Conservation (phyloP, 305 asterid species). For the Rubia peregrina region DNA sequence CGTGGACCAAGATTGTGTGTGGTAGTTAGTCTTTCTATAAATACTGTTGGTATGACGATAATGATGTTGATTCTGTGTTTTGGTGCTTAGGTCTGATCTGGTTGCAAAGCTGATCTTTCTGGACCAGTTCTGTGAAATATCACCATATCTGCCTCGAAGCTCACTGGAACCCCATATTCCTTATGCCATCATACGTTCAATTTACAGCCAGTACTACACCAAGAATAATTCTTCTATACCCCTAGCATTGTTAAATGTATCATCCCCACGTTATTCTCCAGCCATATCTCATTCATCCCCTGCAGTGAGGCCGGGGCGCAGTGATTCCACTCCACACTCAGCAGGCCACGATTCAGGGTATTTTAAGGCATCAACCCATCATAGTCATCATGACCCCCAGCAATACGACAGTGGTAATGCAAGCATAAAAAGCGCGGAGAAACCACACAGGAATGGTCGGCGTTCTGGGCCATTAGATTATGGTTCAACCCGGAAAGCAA, state of each 20-base stretch:
- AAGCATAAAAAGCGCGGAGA: slow-evolving; percentile 40
- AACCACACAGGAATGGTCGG: slow-evolving; percentile 44
- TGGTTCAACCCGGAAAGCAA: slow-evolving; percentile 55
- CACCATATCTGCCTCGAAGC: slow-evolving; percentile 88
- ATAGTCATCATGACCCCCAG: slow-evolving; percentile 43
- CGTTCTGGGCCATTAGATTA: slow-evolving; percentile 95
- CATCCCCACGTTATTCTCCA: slow-evolving; percentile 86
- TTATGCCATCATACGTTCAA: slow-evolving; percentile 72
- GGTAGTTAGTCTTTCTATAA: not conserved
- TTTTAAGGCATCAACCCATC: slow-evolving; percentile 51
- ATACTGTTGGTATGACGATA: not conserved
- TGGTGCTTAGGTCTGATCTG: slow-evolving; percentile 54
- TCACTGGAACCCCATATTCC: slow-evolving; percentile 76
- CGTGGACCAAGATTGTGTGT: not conserved
- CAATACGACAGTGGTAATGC: slow-evolving; percentile 40
- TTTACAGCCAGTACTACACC: slow-evolving; percentile 78
- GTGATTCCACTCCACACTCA: slow-evolving; percentile 52
- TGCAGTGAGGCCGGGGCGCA: slow-evolving; percentile 43
- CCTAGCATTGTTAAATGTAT: slow-evolving; percentile 41
- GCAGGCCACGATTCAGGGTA: slow-evolving; percentile 48
- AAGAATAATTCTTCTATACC: slow-evolving; percentile 49
- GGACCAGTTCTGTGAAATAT: slow-evolving; percentile 81
- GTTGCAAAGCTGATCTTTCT: slow-evolving; percentile 87
- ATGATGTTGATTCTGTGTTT: slow-evolving; percentile 4
- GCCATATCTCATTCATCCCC: slow-evolving; percentile 80